phyloP scores from a whole-genome alignment of 2,329 filamentous ascomycete species.

The Neopestalotiopsis sp. region DNA sequence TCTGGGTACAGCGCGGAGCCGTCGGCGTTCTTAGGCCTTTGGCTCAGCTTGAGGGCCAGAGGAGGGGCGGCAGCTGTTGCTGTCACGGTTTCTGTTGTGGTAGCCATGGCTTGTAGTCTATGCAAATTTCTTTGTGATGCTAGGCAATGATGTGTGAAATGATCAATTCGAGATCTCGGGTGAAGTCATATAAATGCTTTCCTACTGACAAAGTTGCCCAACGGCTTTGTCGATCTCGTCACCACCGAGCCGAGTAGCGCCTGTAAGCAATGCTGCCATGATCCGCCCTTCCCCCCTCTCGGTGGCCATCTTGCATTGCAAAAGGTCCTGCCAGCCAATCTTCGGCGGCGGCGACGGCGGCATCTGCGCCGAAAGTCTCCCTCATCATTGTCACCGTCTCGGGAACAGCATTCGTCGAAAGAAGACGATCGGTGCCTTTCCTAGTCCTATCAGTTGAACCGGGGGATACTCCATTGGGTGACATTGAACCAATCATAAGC shows the following conservation, averaged over 20 bases:
- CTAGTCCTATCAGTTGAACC: conserved; percentile 2
- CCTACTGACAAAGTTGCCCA: background rate
- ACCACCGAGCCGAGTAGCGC: background rate
- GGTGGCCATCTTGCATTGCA: too few relatives aligned
- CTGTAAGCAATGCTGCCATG: background rate
- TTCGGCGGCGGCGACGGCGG: background rate
- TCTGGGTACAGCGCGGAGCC: conserved; percentile 25
- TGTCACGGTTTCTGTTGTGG: conserved; percentile 3
- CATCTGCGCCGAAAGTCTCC: background rate
- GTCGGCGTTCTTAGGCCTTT: conserved; percentile 24
- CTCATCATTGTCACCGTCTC: background rate
- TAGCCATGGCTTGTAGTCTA: background rate
- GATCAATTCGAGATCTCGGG: background rate
- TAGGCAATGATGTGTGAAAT: too few relatives aligned
- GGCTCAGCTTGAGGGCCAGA: conserved; percentile 14
- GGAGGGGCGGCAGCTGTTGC: background rate
- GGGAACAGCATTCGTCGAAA: background rate
- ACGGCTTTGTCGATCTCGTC: background rate
- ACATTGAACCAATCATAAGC: background rate
- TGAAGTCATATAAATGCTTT: conserved; percentile 2
- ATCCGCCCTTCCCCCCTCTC: background rate
- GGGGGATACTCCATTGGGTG: conserved; percentile 5
- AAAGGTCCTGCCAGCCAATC: background rate
- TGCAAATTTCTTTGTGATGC: too few relatives aligned
- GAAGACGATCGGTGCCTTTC: background rate